Conservation (phyloP, 345 rosid genomes). For the Linum lewisii region DNA sequence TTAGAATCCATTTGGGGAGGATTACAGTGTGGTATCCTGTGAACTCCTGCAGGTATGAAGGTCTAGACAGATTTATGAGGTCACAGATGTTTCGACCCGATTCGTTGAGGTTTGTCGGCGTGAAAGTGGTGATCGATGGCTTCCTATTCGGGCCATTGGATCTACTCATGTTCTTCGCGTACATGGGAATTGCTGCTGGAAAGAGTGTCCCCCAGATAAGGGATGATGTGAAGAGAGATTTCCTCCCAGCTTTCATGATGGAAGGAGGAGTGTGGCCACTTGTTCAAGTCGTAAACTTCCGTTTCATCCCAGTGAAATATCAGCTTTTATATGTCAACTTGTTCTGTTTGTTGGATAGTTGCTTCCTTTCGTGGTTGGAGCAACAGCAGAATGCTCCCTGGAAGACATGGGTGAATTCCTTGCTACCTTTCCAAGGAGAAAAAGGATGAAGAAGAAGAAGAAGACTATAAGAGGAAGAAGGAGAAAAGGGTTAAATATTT, state of each 20-base stretch:
- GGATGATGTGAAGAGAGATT: slow-evolving; percentile 28
- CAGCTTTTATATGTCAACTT: slow-evolving; percentile 29
- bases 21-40: slow-evolving; percentile 6
- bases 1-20: not conserved
- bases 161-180: slow-evolving; percentile 27
- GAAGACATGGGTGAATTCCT: slow-evolving; percentile 26
- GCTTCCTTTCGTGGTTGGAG: slow-evolving; percentile 36
- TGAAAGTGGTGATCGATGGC: slow-evolving; percentile 28
- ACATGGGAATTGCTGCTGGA: slow-evolving; percentile 32
- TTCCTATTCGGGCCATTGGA: slow-evolving; percentile 32
- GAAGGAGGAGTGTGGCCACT: slow-evolving; percentile 32
- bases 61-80: slow-evolving; percentile 22
- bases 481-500: too few species aligned
- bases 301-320: slow-evolving; percentile 32
- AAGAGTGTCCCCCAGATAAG: slow-evolving; percentile 26
- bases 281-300: slow-evolving; percentile 27
- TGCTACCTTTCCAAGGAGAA: slow-evolving; percentile 14
- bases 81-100: slow-evolving; percentile 23
- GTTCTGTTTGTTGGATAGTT: slow-evolving; percentile 39
- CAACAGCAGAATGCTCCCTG: slow-evolving; percentile 38
- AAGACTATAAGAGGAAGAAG: too few species aligned
- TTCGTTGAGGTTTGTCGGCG: slow-evolving; percentile 24
- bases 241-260: slow-evolving; percentile 21
- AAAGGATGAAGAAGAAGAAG: slow-evolving; percentile 7
- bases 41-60: slow-evolving; percentile 36